Evolutionary conservation across 2,329 filamentous ascomycete genomes (phyloP), one percentile per base, ranked within the genome.

Genomic region (Talaromyces sp.): DNA sequence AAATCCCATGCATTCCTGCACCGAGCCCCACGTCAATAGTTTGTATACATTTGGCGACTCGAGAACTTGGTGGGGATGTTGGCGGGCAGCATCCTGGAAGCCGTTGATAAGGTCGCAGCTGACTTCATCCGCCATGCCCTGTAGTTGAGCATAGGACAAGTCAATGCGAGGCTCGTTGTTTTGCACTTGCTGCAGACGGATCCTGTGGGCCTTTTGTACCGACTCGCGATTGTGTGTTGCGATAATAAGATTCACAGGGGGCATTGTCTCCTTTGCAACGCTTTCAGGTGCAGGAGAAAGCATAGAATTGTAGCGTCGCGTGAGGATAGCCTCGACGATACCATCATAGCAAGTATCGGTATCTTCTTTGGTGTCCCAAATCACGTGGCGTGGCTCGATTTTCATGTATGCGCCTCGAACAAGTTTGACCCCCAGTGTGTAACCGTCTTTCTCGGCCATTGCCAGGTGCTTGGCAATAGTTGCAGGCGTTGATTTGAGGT

Each of bases 121-220:
- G 57, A 98, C 86, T 71, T 97, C 93, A 67, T 98, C 93, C 1
- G 93, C 93, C 93, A 98, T 98, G 46, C 93, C 93, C 78, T 93
- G 89, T 0, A 97, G 84, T 77, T 97, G 93, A 2, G 89, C 89
- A 73, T 91, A 92, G 38, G 78, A 76, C 2, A 85, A 75, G 14
- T 81, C 77, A 53, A 78, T 73, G 43, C 73, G 70, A 54, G 72
- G 70, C 64, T 77, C 71, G 41, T 81, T 81, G 3, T 71, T 65
- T n/a, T 73, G 71, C 21, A 81, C 79, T 56, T 86, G 80, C 14
- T 75, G 65, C 56, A 71, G 67, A 32, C 76, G 76, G 32, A 80
- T 67, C 27, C 71, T 70, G 62, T 82, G 81, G 17, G 84, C 84
- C 62, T 78, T 79, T 50, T 74, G 70, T 51, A 86, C 80, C 4